Percentiles rank a stretch among this genome's conserved stretches.
Evolutionary conservation across 2,329 filamentous ascomycete genomes (phyloP).

Genomic region (Calonectria ilicicola): DNA sequence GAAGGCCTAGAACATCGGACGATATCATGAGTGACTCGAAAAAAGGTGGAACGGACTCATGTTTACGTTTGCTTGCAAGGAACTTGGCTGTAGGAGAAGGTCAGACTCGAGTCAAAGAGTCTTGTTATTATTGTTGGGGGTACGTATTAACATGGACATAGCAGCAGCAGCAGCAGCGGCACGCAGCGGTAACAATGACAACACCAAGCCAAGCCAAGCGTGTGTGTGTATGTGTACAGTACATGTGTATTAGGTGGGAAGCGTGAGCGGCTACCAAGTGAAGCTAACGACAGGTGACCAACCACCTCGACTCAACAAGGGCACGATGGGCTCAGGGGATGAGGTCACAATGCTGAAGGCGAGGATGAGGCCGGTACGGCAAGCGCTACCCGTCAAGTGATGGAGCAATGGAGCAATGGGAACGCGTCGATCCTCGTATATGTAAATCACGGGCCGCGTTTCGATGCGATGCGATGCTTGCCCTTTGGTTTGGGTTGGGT

Average conservation of each 20-base stretch:
- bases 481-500: too few species aligned
- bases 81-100: not conserved
- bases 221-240: too few species aligned
- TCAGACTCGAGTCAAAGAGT: not conserved
- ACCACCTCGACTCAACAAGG: not conserved
- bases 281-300: not conserved
- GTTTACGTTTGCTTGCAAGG: slow-evolving; percentile 4
- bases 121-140: not conserved
- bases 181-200: not conserved
- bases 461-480: not conserved
- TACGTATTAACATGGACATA: not conserved
- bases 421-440: slow-evolving; percentile 16
- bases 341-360: not conserved
- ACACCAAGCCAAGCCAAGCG: not conserved
- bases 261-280: not conserved
- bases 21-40: not conserved
- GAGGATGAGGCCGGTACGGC: not conserved
- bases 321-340: not conserved
- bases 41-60: not conserved
- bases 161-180: not conserved
- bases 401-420: not conserved
- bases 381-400: not conserved
- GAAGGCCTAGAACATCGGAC: not conserved
- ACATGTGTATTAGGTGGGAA: not conserved
- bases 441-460: not conserved